phyloP scores from a whole-genome alignment of 352 stramenopile species.

The Globisporangium recalcitrans region DNA sequence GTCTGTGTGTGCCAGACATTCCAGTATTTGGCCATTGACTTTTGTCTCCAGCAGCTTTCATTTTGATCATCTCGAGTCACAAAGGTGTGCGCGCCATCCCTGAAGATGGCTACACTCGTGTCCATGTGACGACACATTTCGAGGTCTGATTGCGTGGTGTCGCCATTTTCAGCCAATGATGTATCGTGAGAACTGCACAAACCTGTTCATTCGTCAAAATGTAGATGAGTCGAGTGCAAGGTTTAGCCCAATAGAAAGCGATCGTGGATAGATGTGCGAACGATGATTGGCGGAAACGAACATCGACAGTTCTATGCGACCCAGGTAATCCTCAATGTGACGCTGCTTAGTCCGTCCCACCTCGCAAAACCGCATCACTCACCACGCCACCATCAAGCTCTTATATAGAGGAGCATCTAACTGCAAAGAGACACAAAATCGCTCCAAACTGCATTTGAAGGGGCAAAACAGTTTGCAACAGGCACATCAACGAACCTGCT shows the following conservation, averaged over 20 bases:
- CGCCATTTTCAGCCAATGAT: neutral
- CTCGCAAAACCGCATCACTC: neutral
- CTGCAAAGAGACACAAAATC: neutral
- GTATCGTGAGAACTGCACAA: too few relatives aligned
- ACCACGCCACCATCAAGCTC: neutral
- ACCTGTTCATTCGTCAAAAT: neutral
- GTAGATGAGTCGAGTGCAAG: neutral
- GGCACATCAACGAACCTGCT: neutral
- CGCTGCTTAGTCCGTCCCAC: neutral
- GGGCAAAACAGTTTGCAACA: neutral
- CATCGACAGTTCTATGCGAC: neutral
- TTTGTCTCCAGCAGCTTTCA: too few relatives aligned
- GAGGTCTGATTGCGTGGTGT: neutral
- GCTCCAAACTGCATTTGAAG: neutral
- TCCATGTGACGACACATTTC: constrained; percentile 3
- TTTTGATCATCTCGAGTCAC: neutral
- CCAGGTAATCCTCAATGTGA: neutral
- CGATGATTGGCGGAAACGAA: constrained; percentile 3
- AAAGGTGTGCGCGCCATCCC: neutral
- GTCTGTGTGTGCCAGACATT: too few relatives aligned
- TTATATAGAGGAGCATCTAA: neutral
- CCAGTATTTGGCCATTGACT: too few relatives aligned
- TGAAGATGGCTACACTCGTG: constrained; percentile 14
- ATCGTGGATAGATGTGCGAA: neutral
- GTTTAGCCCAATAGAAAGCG: neutral